phyloP scores from a whole-genome alignment of 768 basidiomycete genomes.

The Panus rudis region DNA sequence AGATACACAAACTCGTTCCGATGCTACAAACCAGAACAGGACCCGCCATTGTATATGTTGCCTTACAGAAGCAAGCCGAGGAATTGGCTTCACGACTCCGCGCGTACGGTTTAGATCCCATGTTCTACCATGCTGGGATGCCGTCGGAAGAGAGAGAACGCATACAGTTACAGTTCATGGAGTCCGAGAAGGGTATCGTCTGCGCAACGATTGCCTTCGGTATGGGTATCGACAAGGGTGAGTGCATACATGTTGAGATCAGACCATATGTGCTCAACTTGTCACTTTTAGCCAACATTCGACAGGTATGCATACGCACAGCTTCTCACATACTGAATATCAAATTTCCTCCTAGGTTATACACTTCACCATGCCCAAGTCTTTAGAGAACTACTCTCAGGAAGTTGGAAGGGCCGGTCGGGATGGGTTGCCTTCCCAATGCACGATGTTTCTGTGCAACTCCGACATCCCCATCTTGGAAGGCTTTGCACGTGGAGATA shows the following conservation, averaged over 20 bases:
- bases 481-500: slow-evolving; percentile 43
- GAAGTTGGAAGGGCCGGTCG: slow-evolving; percentile 40
- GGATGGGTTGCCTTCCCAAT: slow-evolving; percentile 35
- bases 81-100: slow-evolving; percentile 27
- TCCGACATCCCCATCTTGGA: slow-evolving; percentile 40
- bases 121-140: slow-evolving; percentile 39
- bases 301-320: slow-evolving; percentile 22
- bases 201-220: slow-evolving; percentile 41
- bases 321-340: background rate
- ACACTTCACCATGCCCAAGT: slow-evolving; percentile 38
- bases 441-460: slow-evolving; percentile 37
- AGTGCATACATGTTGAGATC: background rate
- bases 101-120: slow-evolving; percentile 21
- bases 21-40: slow-evolving; percentile 30
- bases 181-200: slow-evolving; percentile 30
- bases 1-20: slow-evolving; percentile 30
- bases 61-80: slow-evolving; percentile 35
- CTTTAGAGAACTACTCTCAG: slow-evolving; percentile 39
- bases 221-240: slow-evolving; percentile 39
- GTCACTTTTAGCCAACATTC: slow-evolving; percentile 23
- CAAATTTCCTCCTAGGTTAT: slow-evolving; percentile 27
- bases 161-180: slow-evolving; percentile 35
- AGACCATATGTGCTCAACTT: background rate
- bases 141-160: slow-evolving; percentile 26
- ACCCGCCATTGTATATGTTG: slow-evolving; percentile 40